Percentiles rank a stretch among this genome's conserved stretches.
phyloP scores from a whole-genome alignment of 2,329 filamentous ascomycete genomes.

The Capronia epimyces region DNA sequence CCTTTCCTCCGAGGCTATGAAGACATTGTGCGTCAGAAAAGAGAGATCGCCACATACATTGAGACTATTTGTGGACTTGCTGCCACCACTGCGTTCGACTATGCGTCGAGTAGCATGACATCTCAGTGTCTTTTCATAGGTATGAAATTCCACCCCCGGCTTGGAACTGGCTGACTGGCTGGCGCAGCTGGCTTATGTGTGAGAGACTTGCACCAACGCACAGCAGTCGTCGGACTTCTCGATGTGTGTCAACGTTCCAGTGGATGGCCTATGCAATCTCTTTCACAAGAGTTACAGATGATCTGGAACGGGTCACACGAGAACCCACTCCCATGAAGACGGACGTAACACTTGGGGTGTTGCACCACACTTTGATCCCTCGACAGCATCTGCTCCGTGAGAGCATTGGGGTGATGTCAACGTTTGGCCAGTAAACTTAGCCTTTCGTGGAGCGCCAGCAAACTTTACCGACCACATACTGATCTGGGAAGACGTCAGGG shows the following conservation, averaged over 20 bases:
- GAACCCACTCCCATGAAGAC: constrained; percentile 14
- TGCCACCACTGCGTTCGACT: constrained; percentile 26
- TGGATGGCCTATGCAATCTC: constrained; percentile 4
- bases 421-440: too few species aligned
- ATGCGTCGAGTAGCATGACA: constrained; percentile 8
- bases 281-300: constrained; percentile 5
- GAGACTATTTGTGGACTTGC: constrained; percentile 31
- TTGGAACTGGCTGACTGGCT: not conserved
- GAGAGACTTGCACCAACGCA: constrained; percentile 1
- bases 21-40: constrained; percentile 25
- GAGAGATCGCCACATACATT: constrained; percentile 13
- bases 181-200: constrained; percentile 8
- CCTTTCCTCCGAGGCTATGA: constrained; percentile 27
- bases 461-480: too few species aligned
- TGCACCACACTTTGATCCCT: not conserved
- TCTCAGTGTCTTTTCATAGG: constrained; percentile 15
- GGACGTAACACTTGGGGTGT: not conserved
- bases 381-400: not conserved
- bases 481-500: too few species aligned
- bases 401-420: too few species aligned
- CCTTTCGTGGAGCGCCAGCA: too few species aligned
- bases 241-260: constrained; percentile 1
- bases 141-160: not conserved
- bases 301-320: constrained; percentile 2
- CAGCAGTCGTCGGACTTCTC: constrained; percentile 1